Conservation (phyloP, 1,284 basidiomycete species). For the Leccinum insolens region DNA sequence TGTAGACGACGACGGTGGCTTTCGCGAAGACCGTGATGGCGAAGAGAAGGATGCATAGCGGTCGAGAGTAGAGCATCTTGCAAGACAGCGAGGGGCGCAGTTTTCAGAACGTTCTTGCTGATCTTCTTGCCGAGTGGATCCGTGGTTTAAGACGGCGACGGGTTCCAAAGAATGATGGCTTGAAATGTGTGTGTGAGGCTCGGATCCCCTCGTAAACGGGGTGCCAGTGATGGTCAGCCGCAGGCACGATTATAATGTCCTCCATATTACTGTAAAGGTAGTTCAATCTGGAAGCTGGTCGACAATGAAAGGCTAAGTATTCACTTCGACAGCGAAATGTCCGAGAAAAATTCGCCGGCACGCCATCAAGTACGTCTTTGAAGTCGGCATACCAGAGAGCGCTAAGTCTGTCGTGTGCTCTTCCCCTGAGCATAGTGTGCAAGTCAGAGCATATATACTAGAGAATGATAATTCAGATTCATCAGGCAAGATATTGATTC, state of each 20-base stretch:
- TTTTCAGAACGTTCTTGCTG: neutral
- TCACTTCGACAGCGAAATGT: neutral
- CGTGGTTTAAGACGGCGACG: constrained; percentile 1
- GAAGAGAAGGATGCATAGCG: constrained; percentile 17
- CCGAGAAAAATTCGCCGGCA: neutral
- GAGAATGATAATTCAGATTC: neutral
- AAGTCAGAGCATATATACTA: neutral
- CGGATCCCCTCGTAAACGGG: constrained; percentile 1
- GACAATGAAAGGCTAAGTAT: neutral
- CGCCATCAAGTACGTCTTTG: neutral
- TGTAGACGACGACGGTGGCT: constrained; percentile 19
- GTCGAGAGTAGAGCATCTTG: constrained; percentile 22
- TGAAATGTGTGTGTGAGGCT: neutral
- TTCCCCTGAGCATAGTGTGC: neutral
- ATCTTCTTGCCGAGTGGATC: neutral
- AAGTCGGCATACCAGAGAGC: too few relatives aligned
- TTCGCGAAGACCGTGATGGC: constrained; percentile 26
- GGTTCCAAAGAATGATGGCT: neutral
- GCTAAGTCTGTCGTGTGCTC: neutral
- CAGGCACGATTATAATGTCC: constrained; percentile 7
- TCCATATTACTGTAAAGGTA: neutral
- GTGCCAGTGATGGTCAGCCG: constrained; percentile 9
- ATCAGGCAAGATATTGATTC: neutral
- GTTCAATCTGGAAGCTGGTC: neutral
- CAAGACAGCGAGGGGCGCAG: neutral